Evolutionary conservation across 495 filamentous ascomycete genomes (phyloP), one percentile per base, ranked within the genome.

Genomic region (Penicillium nucicola): DNA sequence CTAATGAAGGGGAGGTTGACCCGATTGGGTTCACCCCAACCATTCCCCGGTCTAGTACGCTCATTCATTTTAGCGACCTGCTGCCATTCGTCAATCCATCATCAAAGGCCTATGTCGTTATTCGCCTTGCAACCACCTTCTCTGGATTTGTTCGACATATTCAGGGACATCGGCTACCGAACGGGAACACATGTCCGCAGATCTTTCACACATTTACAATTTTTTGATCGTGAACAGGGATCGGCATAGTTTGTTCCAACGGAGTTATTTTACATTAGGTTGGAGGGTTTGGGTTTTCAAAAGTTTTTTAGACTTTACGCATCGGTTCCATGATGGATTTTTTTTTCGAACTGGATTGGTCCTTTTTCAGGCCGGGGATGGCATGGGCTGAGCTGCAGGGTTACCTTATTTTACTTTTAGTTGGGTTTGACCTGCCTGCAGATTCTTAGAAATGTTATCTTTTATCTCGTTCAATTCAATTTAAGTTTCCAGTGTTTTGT

Each of bases 1-100:
- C 45, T 62, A 55, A 9, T 8, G 25, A 49, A 18, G 40, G 44
- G 43, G 64, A 64, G 70, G n/a, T n/a, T 66, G 67, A 55, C 70
- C 54, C 60, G 57, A 63, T 67, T 77, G 37, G 56, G 25, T 28
- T 28, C 53, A 47, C 54, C 48, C 50, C 53, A 40, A 60, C 45
- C 49, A 39, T 56, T 53, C 41, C 19, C 33, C 36, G 34, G 36
- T 42, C 46, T 48, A 23, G 10, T 32, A 33, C 37, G 46, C 46
- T 48, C 42, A 49, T 52, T 33, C 50, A 37, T 50, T 50, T 54
- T 33, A 44, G 36, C 47, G 33, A 32, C 44, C 48, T 53, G 43
- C 36, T 57, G 36, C 41, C 25, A 44, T 48, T 38, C 46, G 49
- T 45, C 28, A 9, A 5, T 47, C 41, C 43, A 34, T 36, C 25